phyloP scores from a whole-genome alignment of 2,329 filamentous ascomycete genomes.

The Graphilbum ipis-grandicollis region DNA sequence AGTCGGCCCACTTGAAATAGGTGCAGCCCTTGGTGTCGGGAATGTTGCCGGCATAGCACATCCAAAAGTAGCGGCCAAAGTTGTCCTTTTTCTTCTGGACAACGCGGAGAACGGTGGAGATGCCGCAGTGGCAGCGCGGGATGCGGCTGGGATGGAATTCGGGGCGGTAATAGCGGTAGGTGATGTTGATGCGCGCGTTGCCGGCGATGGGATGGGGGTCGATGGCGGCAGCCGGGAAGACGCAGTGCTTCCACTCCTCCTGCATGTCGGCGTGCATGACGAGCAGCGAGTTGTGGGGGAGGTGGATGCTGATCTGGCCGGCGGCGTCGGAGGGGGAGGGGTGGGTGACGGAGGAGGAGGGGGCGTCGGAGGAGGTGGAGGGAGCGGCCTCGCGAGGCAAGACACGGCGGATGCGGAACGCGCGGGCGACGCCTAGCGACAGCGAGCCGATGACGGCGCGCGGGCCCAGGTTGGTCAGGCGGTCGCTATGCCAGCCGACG shows the following conservation, averaged over 20 bases:
- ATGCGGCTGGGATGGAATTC: slow-evolving; percentile 62
- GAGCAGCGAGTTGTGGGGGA: slow-evolving; percentile 85
- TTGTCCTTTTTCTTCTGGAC: slow-evolving; percentile 65
- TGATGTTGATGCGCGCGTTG: slow-evolving; percentile 77
- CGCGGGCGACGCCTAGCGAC: slow-evolving; percentile 78
- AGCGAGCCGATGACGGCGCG: slow-evolving; percentile 77
- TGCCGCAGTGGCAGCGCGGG: slow-evolving; percentile 58
- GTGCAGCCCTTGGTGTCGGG: slow-evolving; percentile 52
- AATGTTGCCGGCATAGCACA: slow-evolving; percentile 65
- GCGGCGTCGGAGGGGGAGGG: too few species aligned
- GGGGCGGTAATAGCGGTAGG: slow-evolving; percentile 72
- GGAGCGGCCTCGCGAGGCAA: slow-evolving; percentile 52
- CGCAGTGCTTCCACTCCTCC: slow-evolving; percentile 87
- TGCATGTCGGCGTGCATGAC: slow-evolving; percentile 98
- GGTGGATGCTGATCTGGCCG: slow-evolving; percentile 81
- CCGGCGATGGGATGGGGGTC: slow-evolving; percentile 72
- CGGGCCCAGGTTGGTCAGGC: slow-evolving; percentile 83
- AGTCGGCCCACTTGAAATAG: slow-evolving; percentile 74
- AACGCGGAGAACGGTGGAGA: slow-evolving; percentile 54
- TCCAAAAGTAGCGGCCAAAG: slow-evolving; percentile 71
- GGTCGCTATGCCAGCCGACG: slow-evolving; percentile 86
- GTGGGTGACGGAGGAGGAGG: too few species aligned
- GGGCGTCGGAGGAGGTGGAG: too few species aligned
- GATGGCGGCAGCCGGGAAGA: slow-evolving; percentile 57
- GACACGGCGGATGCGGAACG: slow-evolving; percentile 74